Conservation (phyloP, 768 basidiomycete genomes). For the Daedaleopsis sinensis region DNA sequence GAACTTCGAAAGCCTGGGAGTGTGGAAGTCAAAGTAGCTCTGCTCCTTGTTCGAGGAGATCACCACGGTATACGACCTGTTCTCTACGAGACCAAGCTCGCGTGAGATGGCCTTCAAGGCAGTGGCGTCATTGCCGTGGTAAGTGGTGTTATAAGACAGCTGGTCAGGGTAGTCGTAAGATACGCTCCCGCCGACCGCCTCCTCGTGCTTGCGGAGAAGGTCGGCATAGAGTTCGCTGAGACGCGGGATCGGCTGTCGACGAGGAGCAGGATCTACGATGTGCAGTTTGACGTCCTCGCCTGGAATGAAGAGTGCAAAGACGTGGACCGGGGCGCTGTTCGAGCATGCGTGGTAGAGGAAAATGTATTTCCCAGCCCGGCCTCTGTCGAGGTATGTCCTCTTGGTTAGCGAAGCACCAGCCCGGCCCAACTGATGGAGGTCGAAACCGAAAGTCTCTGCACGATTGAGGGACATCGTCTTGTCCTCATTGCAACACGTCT, state of each 20-base stretch:
- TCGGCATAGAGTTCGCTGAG: slow-evolving; percentile 77
- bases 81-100: slow-evolving; percentile 78
- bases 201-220: slow-evolving; percentile 53
- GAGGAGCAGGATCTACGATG: slow-evolving; percentile 88
- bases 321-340: slow-evolving; percentile 72
- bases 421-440: slow-evolving; percentile 78
- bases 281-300: slow-evolving; percentile 73
- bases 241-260: slow-evolving; percentile 78
- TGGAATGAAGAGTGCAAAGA: slow-evolving; percentile 88
- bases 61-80: slow-evolving; percentile 73
- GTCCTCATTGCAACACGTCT: slow-evolving; percentile 72
- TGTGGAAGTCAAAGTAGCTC: slow-evolving; percentile 74
- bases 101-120: slow-evolving; percentile 88
- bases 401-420: slow-evolving; percentile 58
- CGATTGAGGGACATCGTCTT: slow-evolving; percentile 73
- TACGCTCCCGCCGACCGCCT: slow-evolving; percentile 41
- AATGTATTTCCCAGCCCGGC: slow-evolving; percentile 71
- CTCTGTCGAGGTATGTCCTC: slow-evolving; percentile 74
- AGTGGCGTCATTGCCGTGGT: slow-evolving; percentile 76
- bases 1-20: slow-evolving; percentile 78
- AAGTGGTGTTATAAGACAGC: slow-evolving; percentile 65
- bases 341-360: slow-evolving; percentile 89
- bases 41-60: slow-evolving; percentile 87
- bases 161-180: slow-evolving; percentile 67
- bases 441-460: slow-evolving; percentile 82